Evolutionary conservation across 2,329 filamentous ascomycete species (phyloP), one percentile per base, ranked within the genome.

Genomic region (Fusarium pininemorale): DNA sequence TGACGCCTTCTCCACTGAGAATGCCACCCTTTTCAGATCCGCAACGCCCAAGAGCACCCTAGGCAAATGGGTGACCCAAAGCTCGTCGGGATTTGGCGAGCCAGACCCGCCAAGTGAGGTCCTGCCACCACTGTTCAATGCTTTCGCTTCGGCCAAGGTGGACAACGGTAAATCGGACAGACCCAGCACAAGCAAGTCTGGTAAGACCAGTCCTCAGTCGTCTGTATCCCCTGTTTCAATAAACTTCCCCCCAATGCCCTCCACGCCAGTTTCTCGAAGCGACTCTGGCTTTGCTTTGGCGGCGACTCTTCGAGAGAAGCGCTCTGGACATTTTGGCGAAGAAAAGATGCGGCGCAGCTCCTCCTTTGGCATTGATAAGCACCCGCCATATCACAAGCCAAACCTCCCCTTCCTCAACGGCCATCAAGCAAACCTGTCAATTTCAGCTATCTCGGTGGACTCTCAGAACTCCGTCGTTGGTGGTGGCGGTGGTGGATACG

Each of bases 241-340:
- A 39, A 90, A 90, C 75, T 98, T 97, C 80, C 93, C 94, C 14
- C 89, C 91, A 1, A 85, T 94, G 82, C 92, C 93, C 7, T 89
- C 89, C 7, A 96, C 94, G 7, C 92, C 94, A 1, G 90, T 93
- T n/a, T 97, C 95, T 11, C 90, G 95, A 22, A 97, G 93, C 78
- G 96, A 99, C 80, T 98, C 96, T 9, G 96, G 94, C 4, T 97
- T 96, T 82, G 93, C 94, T 41, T 86, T 98, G 63, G 92, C 95
- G 72, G 91, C 93, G 24, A 97, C 94, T 9, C 86, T 99, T 65
- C 91, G 95, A 38, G 96, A 98, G 83, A 99, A 98, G 85, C 90
- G 96, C 58, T 98, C 96, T 7, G 95, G 94, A 4, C 94, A 98
- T 81, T 98, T 98, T 76, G 81, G 82, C n/a, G 93, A 96, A 78